Base-by-base conservation (phyloP, 306 rosid species). In the Quercus bicolor region DNA sequence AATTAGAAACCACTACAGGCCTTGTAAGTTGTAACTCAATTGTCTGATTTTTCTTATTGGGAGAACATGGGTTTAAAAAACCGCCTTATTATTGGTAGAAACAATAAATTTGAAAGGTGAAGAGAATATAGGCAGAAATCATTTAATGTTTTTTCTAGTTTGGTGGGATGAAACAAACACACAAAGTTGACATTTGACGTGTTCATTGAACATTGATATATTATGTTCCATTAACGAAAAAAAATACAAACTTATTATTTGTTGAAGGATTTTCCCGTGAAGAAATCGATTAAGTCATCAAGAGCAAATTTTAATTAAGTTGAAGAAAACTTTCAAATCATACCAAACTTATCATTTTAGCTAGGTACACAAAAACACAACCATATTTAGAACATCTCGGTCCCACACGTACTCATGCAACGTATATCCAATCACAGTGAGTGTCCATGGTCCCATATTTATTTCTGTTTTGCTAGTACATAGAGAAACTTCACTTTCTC, bases 381-480 rank as follows among this genome's bases (percentile, higher is more conserved):
- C 2, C 11, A 40, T 40, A 40, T 40, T 40, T 40, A 40, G 45
- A 66, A 11, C 5, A 16, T 28, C n/a, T 3, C 56, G 79, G 84
- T 70, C 81, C 87, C 84, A 86, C 53, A 1, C 29, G 53, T 33
- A 70, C 57, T 55, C 91, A 86, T 83, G 91, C 84, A 86, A 56
- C 71, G 82, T 75, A 81, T 73, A 79, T 73, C 70, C 74, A 85
- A 75, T 73, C 76, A 3, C 76, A 51, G 23, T 0, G 51, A 62
- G 72, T 65, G 68, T 37, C 21, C 16, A 24, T 40, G 77, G 77
- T 20, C 80, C 88, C 85, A 52, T 75, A 13, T 70, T 4, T 55
- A 24, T 79, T 37, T 75, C 3, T 68, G 77, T 81, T 62, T 78
- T 85, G 90, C 79, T 78, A 75, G 52, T 62, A 74, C 87, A 75